A percentile compares a stretch with the other conserved stretches of the same genome.
phyloP scores from a whole-genome alignment of 208 protist genomes.

The Leishmania arabica region DNA sequence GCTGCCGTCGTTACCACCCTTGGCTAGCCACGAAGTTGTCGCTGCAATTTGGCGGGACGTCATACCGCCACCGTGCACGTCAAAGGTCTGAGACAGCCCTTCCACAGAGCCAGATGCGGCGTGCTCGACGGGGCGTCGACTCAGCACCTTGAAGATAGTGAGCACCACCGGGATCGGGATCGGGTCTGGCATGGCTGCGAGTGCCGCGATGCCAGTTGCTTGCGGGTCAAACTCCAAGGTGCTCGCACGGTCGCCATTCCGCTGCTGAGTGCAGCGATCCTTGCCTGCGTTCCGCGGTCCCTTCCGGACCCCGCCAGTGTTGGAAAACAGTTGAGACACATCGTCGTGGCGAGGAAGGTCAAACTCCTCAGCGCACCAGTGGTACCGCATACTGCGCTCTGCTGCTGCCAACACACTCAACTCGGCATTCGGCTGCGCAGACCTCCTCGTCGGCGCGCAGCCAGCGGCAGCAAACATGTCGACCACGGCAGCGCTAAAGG shows the following conservation, averaged over 20 bases:
- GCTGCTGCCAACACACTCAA: slow-evolving; percentile 21
- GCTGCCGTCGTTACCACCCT: background rate
- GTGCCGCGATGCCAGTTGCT: slow-evolving; percentile 20
- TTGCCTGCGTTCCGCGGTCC: background rate
- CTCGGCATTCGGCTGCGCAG: background rate
- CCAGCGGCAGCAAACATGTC: slow-evolving; percentile 12
- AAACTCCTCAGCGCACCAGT: slow-evolving; percentile 11
- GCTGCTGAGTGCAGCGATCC: background rate
- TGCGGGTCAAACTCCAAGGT: slow-evolving; percentile 13
- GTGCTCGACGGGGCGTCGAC: slow-evolving; percentile 3
- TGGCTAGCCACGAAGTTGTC: slow-evolving; percentile 16
- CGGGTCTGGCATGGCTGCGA: slow-evolving; percentile 22
- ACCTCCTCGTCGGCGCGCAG: background rate
- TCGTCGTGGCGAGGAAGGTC: slow-evolving; percentile 38
- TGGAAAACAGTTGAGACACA: slow-evolving; percentile 8
- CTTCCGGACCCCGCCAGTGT: background rate
- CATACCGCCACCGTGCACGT: background rate
- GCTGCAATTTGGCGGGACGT: background rate
- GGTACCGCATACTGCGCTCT: slow-evolving; percentile 15
- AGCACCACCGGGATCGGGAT: slow-evolving; percentile 26
- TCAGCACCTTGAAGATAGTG: slow-evolving; percentile 18
- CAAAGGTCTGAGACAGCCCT: background rate
- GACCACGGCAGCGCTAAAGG: background rate
- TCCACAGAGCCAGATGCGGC: background rate
- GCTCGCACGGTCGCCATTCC: background rate